Evolutionary conservation across 1,284 basidiomycete species (phyloP), one percentile per base, ranked within the genome.

Genomic region (Ceratobasidium sp.): DNA sequence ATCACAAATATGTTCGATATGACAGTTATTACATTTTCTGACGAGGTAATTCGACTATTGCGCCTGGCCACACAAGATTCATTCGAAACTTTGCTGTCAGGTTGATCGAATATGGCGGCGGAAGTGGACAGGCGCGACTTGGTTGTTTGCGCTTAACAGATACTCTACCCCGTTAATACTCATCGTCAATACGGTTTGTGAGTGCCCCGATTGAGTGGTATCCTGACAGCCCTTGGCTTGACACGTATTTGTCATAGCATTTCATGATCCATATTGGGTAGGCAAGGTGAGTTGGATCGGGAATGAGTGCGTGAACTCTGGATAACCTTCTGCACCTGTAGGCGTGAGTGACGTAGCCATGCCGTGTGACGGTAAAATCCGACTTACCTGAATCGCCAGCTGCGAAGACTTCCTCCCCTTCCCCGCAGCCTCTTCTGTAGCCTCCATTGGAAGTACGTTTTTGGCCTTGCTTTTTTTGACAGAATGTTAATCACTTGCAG

Each of bases 101-200:
- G 18, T 75, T 39, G 44, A 64, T 44, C 60, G 58, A 40, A 39
- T 64, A 20, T 75, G 71, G 71, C 58, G 60, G 9, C 46, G 44
- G 39, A 26, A 63, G 26, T 75, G 71, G 58, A 75, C 58, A 33
- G 71, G 71, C 42, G 71, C 71, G 20, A 75, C 70, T 3, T 72
- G 71, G 71, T 60, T 75, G 49, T 64, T 75, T 33, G 55, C 46
- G 18, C 60, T 75, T 5, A 75, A 75, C 42, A 58, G 71, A 40
- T 75, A 75, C 40, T 28, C 61, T 33, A 63, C 71, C 13, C 60
- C 64, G 46, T 26, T 75, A 26, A 40, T 46, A 46, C 51, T 75
- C 2, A 75, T 75, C 20, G 71, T 75, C 2, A 28, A 63, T 39
- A 23, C 51, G 10, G 60, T 75, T 26, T 49, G 71, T 75, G n/a